Evolutionary conservation across 208 protist species (phyloP).

Genomic region (Trypanosomatidae sp.): DNA sequence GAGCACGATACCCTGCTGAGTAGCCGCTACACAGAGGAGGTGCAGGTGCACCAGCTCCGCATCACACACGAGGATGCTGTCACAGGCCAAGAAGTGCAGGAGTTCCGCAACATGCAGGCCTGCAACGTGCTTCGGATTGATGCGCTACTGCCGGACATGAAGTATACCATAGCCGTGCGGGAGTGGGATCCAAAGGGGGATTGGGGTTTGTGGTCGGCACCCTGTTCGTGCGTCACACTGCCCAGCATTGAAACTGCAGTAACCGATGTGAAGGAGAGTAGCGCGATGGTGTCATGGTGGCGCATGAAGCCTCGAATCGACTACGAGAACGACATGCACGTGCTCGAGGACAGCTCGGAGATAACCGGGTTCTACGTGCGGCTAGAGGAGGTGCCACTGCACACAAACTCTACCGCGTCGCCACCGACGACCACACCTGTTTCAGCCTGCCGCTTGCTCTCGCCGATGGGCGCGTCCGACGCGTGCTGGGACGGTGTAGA

Average conservation of each 20-base stretch:
- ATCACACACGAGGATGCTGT: conserved; percentile 61
- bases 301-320: conserved; percentile 62
- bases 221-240: conserved; percentile 82
- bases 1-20: conserved; percentile 56
- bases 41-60: conserved; percentile 76
- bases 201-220: conserved; percentile 88
- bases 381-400: conserved; percentile 59
- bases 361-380: conserved; percentile 73
- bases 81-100: conserved; percentile 51
- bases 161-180: conserved; percentile 89
- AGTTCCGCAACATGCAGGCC: conserved; percentile 74
- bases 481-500: conserved; percentile 4
- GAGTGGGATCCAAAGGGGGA: conserved; percentile 89
- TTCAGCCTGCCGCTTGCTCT: neutral
- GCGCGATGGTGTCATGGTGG: conserved; percentile 66
- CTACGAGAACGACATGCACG: conserved; percentile 87
- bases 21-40: conserved; percentile 51
- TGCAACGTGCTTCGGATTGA: conserved; percentile 81
- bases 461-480: neutral
- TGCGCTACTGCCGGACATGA: conserved; percentile 77
- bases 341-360: conserved; percentile 75
- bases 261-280: conserved; percentile 81
- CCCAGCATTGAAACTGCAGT: conserved; percentile 62
- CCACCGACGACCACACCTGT: neutral
- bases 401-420: neutral